Conservation (phyloP, 2,329 filamentous ascomycete genomes). For the Cladophialophora immunda region DNA sequence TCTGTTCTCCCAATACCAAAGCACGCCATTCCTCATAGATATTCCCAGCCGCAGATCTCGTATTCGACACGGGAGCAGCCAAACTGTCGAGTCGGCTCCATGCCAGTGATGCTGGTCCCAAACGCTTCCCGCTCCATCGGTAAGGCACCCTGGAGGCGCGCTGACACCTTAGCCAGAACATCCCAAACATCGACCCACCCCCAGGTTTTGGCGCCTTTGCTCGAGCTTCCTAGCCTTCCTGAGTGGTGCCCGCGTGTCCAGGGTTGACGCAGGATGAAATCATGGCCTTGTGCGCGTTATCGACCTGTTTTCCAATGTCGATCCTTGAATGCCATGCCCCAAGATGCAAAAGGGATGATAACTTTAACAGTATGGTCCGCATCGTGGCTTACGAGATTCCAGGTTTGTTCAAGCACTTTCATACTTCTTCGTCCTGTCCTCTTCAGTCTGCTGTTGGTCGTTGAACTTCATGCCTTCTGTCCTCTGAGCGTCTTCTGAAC, state of each 20-base stretch:
- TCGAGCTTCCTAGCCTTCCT: background rate
- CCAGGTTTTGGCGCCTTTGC: conserved; percentile 11
- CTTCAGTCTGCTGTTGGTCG: background rate
- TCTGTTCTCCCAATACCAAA: background rate
- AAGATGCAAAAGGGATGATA: conserved; percentile 4
- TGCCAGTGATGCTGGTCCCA: background rate
- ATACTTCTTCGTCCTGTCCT: background rate
- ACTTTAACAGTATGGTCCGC: background rate
- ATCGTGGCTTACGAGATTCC: background rate
- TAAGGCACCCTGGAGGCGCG: background rate
- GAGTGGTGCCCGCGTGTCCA: conserved; percentile 12
- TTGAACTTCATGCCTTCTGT: background rate
- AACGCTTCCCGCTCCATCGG: background rate
- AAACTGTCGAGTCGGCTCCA: background rate
- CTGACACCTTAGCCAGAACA: background rate
- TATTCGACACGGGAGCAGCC: background rate
- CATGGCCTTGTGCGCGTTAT: background rate
- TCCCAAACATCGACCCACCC: conserved; percentile 12
- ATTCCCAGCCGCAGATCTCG: background rate
- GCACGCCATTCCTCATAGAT: conserved; percentile 8
- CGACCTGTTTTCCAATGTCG: background rate
- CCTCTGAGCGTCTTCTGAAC: background rate
- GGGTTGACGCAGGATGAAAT: conserved; percentile 7
- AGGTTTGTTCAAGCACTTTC: conserved; percentile 5
- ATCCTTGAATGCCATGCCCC: conserved; percentile 2